Evolutionary conservation across 116 monocot species (phyloP), one percentile per base, ranked within the genome.

Genomic region (Trichopus zeylanicus): DNA sequence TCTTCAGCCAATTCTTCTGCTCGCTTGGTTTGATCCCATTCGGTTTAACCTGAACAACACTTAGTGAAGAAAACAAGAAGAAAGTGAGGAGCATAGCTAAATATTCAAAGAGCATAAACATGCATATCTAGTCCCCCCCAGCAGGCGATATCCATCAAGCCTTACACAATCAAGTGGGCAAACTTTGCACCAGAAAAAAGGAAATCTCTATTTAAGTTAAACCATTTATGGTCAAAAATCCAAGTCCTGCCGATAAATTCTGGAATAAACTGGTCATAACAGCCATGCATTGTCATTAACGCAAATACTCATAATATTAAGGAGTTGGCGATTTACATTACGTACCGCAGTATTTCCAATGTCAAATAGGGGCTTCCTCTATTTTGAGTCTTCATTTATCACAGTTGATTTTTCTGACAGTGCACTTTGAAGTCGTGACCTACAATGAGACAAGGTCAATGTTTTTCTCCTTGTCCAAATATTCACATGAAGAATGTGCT

Each of bases 1-100:
- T 56, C 54, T 77, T 97, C 21, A 77, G 81, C 95, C 90, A 97
- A 6, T 79, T 84, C 53, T 90, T 97, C 63, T 82, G 68, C 7
- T 55, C 47, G 7, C 19, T 69, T 19, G 56, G 73, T 31, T 87
- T 97, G 5, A 54, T 8, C 27, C 37, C 55, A 46, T 67, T 70
- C 11, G 60, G 46, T 18, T 75, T 76, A 0, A 28, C 57, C 89
- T 94, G 73, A 24, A 57, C 6, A 53, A 46, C 27, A 61, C n/a
- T n/a, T n/a, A n/a, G n/a, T n/a, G n/a, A n/a, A n/a, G n/a, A n/a
- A n/a, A n/a, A n/a, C n/a, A n/a, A n/a, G n/a, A n/a, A n/a, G n/a
- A n/a, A n/a, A n/a, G n/a, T n/a, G n/a, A n/a, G n/a, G n/a, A n/a
- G n/a, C n/a, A n/a, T n/a, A n/a, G n/a, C n/a, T n/a, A n/a, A n/a